A percentile compares a stretch with the other conserved stretches of the same genome.
These are phyloP conservation scores for Alisma plantagoaquatica DNA, from an alignment of 106 monocot genomes.

Conservation along the genomic window DNA sequence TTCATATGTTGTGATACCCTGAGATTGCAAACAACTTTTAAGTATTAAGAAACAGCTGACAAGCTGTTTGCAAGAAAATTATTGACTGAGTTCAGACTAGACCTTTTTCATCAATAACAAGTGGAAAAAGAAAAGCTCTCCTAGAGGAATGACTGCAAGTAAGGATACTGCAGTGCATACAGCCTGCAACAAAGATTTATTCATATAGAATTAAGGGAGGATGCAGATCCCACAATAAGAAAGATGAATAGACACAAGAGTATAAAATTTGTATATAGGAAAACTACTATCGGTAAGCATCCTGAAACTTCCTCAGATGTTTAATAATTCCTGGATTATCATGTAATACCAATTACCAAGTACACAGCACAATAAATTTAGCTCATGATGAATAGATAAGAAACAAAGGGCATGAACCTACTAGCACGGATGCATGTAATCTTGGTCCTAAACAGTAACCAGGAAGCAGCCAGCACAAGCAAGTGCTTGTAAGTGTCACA, in stretches of 20 bases:
- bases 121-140: conserved; percentile 99
- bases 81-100: not conserved
- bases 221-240: not conserved
- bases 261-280: too few relatives aligned
- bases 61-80: not conserved
- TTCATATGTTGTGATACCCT: conserved; percentile 98
- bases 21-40: not conserved
- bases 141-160: conserved; percentile 75
- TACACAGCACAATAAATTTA: too few relatives aligned
- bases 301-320: too few relatives aligned
- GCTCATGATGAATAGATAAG: too few relatives aligned
- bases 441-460: not conserved
- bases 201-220: too few relatives aligned
- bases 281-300: too few relatives aligned
- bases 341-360: too few relatives aligned
- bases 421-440: not conserved
- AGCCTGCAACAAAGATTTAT: conserved; percentile 34
- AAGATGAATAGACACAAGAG: too few relatives aligned
- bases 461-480: not conserved
- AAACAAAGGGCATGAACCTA: too few relatives aligned
- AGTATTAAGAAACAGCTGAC: not conserved
- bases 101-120: conserved; percentile 95
- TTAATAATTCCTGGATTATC: too few relatives aligned
- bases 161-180: conserved; percentile 68
- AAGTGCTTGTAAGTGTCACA: too few relatives aligned